Conservation (phyloP, 495 filamentous ascomycete genomes). For the Margaritispora aquatica region DNA sequence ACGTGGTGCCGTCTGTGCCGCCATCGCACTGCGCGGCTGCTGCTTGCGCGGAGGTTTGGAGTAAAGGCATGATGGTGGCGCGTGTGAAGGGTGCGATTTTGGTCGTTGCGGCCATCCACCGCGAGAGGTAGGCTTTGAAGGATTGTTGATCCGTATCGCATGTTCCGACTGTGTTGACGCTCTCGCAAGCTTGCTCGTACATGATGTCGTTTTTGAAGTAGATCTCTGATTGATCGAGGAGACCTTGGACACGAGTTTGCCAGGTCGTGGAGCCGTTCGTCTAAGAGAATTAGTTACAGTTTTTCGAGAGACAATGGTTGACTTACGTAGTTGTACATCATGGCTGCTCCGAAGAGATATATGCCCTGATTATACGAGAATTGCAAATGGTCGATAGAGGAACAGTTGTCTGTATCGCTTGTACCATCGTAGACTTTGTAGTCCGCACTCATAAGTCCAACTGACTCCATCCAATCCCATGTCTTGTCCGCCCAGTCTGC, state of each 20-base stretch:
- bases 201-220: constrained; percentile 53
- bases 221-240: constrained; percentile 22
- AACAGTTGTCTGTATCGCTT: constrained; percentile 56
- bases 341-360: constrained; percentile 64
- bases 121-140: constrained; percentile 80
- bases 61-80: constrained; percentile 53
- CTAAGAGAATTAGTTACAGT: constrained; percentile 4
- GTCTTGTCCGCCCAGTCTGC: constrained; percentile 66
- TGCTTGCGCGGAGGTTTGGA: constrained; percentile 56
- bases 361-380: constrained; percentile 76
- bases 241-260: constrained; percentile 12
- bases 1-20: constrained; percentile 44
- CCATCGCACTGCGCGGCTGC: constrained; percentile 64
- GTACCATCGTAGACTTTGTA: constrained; percentile 68
- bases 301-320: neutral
- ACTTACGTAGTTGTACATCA: constrained; percentile 69
- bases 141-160: constrained; percentile 75
- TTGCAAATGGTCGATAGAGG: constrained; percentile 51
- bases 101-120: constrained; percentile 67
- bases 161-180: constrained; percentile 26
- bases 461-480: constrained; percentile 62
- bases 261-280: constrained; percentile 28
- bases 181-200: constrained; percentile 71
- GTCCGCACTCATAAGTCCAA: constrained; percentile 55
- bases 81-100: constrained; percentile 64